Conservation (phyloP, 495 filamentous ascomycete genomes). For the Cercophora scortea region DNA sequence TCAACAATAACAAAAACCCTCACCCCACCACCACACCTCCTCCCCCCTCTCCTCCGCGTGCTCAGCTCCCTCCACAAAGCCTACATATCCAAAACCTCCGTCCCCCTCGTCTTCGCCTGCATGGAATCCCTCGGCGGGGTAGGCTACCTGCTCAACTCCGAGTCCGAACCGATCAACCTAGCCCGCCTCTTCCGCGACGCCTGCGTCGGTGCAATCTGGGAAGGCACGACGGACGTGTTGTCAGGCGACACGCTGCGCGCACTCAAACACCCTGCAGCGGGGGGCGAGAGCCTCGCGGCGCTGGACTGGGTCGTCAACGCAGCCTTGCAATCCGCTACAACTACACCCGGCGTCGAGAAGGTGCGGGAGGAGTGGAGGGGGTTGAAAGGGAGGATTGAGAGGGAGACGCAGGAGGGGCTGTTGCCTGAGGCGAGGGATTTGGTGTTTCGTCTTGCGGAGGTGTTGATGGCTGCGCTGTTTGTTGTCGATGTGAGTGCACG, state of each 20-base stretch:
- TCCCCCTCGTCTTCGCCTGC: conserved; percentile 51
- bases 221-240: conserved; percentile 68
- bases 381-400: conserved; percentile 12
- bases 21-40: conserved; percentile 1
- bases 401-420: conserved; percentile 14
- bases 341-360: background rate
- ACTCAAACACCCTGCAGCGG: conserved; percentile 38
- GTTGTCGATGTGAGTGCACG: conserved; percentile 19
- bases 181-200: conserved; percentile 58
- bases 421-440: conserved; percentile 26
- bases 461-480: conserved; percentile 26
- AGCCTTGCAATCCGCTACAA: background rate
- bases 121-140: conserved; percentile 71
- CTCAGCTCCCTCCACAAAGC: conserved; percentile 63
- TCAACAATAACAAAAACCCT: background rate
- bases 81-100: conserved; percentile 42
- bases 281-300: conserved; percentile 29
- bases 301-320: conserved; percentile 28
- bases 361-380: conserved; percentile 14
- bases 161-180: conserved; percentile 55
- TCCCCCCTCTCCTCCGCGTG: conserved; percentile 46
- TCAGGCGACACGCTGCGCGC: conserved; percentile 53
- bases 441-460: conserved; percentile 23
- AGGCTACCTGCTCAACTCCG: conserved; percentile 58
- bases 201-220: conserved; percentile 60